These are phyloP conservation scores for Trapa bicornis DNA, from an alignment of 345 rosid genomes.

Conservation along the genomic window DNA sequence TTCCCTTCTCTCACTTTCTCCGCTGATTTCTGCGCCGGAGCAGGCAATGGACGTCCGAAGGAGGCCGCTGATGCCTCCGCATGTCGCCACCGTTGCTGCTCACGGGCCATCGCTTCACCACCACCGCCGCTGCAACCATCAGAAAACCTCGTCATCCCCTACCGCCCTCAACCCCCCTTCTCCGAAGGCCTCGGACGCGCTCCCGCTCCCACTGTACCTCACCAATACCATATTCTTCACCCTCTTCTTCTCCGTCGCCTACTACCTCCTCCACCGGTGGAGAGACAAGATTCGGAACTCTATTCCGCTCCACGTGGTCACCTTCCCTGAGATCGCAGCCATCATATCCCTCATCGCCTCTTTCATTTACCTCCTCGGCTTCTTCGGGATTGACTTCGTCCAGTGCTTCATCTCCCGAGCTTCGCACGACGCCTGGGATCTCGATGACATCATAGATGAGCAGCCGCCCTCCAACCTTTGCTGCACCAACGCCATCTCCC, in stretches of 20 bases:
- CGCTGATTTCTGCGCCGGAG: conserved; percentile 1
- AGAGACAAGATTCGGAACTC: conserved; percentile 85
- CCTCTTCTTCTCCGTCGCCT: conserved; percentile 82
- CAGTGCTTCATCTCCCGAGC: conserved; percentile 67
- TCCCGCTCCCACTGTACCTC: conserved; percentile 66
- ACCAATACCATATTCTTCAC: conserved; percentile 77
- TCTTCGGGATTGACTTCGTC: conserved; percentile 81
- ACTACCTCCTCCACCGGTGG: conserved; percentile 80
- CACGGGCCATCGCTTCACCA: background rate
- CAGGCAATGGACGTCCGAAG: conserved; percentile 40
- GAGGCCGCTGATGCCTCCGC: conserved; percentile 24
- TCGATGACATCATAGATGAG: conserved; percentile 32
- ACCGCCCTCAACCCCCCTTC: conserved; percentile 10
- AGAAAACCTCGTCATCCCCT: conserved; percentile 3
- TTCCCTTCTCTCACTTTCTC: background rate
- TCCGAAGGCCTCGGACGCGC: conserved; percentile 68
- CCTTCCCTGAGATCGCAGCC: conserved; percentile 61
- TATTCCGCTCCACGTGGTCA: conserved; percentile 76
- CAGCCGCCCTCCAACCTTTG: conserved; percentile 17
- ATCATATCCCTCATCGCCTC: conserved; percentile 65
- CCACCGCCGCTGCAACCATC: background rate
- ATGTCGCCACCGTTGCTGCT: background rate
- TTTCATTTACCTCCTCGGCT: conserved; percentile 67
- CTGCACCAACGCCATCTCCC: conserved; percentile 9
- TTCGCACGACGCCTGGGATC: conserved; percentile 50